phyloP scores from a whole-genome alignment of 441 rosid species.

The Gossypium trilobum region DNA sequence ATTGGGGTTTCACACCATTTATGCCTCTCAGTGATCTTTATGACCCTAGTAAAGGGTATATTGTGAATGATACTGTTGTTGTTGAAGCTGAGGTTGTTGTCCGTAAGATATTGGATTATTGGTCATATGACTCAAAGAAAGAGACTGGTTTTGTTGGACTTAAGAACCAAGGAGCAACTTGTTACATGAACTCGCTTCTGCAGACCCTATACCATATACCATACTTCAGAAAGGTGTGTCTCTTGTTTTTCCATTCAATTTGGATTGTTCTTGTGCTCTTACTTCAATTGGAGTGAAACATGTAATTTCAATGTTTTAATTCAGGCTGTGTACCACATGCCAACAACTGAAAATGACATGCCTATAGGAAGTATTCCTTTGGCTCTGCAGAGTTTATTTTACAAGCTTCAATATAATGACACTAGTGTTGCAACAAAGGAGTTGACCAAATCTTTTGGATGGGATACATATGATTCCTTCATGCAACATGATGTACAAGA shows the following conservation, averaged over 20 bases:
- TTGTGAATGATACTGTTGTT: conserved; percentile 60
- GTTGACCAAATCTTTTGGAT: conserved; percentile 85
- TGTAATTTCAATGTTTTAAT: conserved; percentile 18
- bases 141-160: conserved; percentile 92
- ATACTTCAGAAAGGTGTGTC: conserved; percentile 73
- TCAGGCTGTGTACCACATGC: conserved; percentile 97
- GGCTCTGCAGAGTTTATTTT: conserved; percentile 87
- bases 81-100: conserved; percentile 83
- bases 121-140: conserved; percentile 84
- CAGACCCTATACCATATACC: conserved; percentile 78
- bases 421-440: conserved; percentile 83
- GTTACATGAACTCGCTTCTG: conserved; percentile 83
- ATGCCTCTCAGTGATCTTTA: conserved; percentile 83
- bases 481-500: conserved; percentile 97
- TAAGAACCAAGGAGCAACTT: conserved; percentile 91
- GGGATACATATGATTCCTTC: conserved; percentile 93
- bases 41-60: conserved; percentile 68
- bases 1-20: conserved; percentile 89
- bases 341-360: conserved; percentile 84
- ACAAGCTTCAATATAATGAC: conserved; percentile 81
- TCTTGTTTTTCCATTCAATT: conserved; percentile 14
- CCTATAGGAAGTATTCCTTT: conserved; percentile 84
- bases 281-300: conserved; percentile 12
- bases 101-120: conserved; percentile 61
- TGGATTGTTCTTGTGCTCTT: not conserved